These are phyloP conservation scores for Kalmusia sp. DNA, from an alignment of 2,329 filamentous ascomycete species.

Conservation along the genomic window DNA sequence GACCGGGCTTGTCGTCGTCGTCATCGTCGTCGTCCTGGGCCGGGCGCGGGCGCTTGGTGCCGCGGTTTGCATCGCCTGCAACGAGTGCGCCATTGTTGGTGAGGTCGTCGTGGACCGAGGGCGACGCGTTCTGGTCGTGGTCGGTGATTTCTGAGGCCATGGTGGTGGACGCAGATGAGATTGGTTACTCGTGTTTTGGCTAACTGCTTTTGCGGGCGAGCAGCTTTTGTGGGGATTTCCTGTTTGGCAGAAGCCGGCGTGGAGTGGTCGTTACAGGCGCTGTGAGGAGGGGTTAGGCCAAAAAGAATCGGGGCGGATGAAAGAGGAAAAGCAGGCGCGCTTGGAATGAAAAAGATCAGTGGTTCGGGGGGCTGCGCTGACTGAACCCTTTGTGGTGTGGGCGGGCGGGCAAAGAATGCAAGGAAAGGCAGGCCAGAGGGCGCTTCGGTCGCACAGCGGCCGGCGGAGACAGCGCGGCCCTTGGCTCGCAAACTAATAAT, in stretches of 20 bases:
- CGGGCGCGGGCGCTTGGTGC: constrained; percentile 87
- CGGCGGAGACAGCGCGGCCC: constrained; percentile 24
- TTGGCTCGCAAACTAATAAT: constrained; percentile 14
- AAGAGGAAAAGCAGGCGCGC: constrained; percentile 47
- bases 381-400: constrained; percentile 40
- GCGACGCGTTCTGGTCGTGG: constrained; percentile 59
- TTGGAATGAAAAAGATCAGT: constrained; percentile 44
- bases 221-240: constrained; percentile 44
- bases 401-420: constrained; percentile 46
- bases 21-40: constrained; percentile 92
- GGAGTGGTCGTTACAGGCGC: constrained; percentile 39
- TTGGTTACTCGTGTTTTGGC: constrained; percentile 45
- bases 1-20: constrained; percentile 95
- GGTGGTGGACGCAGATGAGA: constrained; percentile 30
- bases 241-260: constrained; percentile 35
- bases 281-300: constrained; percentile 40
- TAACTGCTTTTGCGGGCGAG: constrained; percentile 47
- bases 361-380: constrained; percentile 39
- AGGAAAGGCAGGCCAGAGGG: constrained; percentile 32
- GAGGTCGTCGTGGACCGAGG: constrained; percentile 59
- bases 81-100: constrained; percentile 61
- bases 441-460: constrained; percentile 38
- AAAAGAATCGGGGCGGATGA: constrained; percentile 39
- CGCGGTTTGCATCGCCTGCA: constrained; percentile 72
- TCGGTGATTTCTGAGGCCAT: constrained; percentile 59